Percentiles rank a stretch among this genome's conserved stretches.
phyloP scores from a whole-genome alignment of 2,329 filamentous ascomycete genomes.

The Fusarium humuli region DNA sequence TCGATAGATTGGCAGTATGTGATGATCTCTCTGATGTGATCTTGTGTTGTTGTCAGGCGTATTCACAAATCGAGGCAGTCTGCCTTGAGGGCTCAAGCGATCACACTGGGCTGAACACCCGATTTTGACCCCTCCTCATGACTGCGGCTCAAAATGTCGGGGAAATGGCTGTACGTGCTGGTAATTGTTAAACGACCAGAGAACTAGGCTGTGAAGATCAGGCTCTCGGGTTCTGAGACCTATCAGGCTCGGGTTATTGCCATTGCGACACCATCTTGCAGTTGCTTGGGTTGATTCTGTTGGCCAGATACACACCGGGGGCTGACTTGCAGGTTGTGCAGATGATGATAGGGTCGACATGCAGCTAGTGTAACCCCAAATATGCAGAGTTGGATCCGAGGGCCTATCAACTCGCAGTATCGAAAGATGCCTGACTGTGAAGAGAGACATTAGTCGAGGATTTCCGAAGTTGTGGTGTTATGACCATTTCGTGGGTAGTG shows the following conservation, averaged over 20 bases:
- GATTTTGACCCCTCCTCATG: conserved; percentile 4
- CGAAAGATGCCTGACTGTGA: neutral
- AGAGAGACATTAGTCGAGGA: neutral
- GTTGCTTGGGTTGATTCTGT: neutral
- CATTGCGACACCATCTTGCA: neutral
- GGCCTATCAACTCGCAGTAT: neutral
- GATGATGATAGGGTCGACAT: neutral
- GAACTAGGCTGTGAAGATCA: neutral
- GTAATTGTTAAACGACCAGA: neutral
- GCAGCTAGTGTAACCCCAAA: conserved; percentile 4
- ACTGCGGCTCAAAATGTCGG: conserved; percentile 12
- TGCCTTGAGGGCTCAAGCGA: conserved; percentile 1
- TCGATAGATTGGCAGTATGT: no score
- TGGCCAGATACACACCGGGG: neutral
- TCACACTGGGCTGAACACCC: neutral
- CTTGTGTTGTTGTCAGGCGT: neutral
- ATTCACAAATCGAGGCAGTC: neutral
- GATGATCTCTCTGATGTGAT: neutral
- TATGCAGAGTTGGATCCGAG: neutral
- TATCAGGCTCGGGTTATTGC: neutral
- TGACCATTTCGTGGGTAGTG: neutral
- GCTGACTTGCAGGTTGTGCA: conserved; percentile 1
- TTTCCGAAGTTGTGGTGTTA: neutral
- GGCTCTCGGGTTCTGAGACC: neutral
- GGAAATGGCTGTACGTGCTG: neutral